Evolutionary conservation across 495 filamentous ascomycete species (phyloP), one percentile per base, ranked within the genome.

Genomic region (Lichina pygmaea): DNA sequence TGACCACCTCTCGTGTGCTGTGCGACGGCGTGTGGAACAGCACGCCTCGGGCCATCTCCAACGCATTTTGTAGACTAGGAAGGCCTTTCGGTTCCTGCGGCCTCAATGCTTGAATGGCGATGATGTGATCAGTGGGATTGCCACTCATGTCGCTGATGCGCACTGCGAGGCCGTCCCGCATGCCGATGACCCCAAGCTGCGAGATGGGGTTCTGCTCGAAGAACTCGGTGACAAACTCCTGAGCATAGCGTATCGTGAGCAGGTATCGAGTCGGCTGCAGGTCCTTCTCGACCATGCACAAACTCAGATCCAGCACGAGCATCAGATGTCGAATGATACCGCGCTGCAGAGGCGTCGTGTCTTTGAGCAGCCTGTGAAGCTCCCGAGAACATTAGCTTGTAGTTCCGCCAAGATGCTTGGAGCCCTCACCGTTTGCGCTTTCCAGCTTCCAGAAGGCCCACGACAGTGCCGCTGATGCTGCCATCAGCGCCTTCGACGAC

Each of bases 121-220:
- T 68, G 49, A 95, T 73, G 58, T 95, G 89, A 44, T 91, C 82
- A 7, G 71, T 75, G 0, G 85, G 83, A 56, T 94, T 94, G 3
- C 91, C 91, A 45, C 73, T 78, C 66, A 93, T 78, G 54, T 92
- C 81, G 55, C 76, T 85, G 44, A 97, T 71, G 34, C 81, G 64
- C 8, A 89, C 59, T 7, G 85, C 86, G 12, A 95, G 63, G 11
- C 89, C 89, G 59, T 95, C 91, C 40, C 77, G 73, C 73, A 93
- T 86, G 42, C 80, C 86, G 38, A 97, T 62, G 17, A 95, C 73
- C 11, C 78, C 83, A 36, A 97, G 66, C 55, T 97, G 91, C 32
- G 82, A 89, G 57, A 97, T 95, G n/a, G 89, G 89, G 49, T 97
- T 97, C 58, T 97, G 89, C 58, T 94, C 86, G 57, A 95, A 97